Conservation (phyloP, 345 rosid species). For the Abelmoschus esculentus region DNA sequence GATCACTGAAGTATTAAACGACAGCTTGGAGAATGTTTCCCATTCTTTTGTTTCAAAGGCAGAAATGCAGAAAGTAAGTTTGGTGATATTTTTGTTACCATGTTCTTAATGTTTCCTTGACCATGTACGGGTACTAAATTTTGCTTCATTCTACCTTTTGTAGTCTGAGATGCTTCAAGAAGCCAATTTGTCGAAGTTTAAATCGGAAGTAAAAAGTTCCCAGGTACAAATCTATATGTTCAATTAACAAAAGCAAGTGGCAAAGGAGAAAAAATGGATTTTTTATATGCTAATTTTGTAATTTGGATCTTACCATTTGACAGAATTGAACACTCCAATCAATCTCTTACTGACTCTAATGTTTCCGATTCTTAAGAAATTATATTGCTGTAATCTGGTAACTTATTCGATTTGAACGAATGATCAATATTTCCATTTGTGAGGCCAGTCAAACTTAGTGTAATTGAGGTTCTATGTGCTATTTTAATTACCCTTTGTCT, state of each 20-base stretch:
- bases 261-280: background rate
- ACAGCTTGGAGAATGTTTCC: slow-evolving; percentile 83
- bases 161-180: slow-evolving; percentile 75
- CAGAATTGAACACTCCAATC: background rate
- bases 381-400: no score
- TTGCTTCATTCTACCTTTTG: slow-evolving; percentile 12
- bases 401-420: background rate
- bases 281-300: background rate
- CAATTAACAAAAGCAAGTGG: background rate
- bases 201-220: slow-evolving; percentile 76
- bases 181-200: slow-evolving; percentile 72
- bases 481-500: background rate
- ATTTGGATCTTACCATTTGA: background rate
- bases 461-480: background rate
- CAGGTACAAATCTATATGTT: slow-evolving; percentile 39
- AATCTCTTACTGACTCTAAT: background rate
- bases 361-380: background rate
- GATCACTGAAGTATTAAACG: slow-evolving; percentile 77
- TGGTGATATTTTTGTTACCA: background rate
- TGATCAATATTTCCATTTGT: background rate
- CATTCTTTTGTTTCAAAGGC: slow-evolving; percentile 70
- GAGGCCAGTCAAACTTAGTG: background rate
- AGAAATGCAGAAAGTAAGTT: slow-evolving; percentile 79
- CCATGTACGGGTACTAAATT: background rate
- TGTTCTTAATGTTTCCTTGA: background rate